phyloP scores from a whole-genome alignment of 23 red algal genomes.

The Chondrus crispus region DNA sequence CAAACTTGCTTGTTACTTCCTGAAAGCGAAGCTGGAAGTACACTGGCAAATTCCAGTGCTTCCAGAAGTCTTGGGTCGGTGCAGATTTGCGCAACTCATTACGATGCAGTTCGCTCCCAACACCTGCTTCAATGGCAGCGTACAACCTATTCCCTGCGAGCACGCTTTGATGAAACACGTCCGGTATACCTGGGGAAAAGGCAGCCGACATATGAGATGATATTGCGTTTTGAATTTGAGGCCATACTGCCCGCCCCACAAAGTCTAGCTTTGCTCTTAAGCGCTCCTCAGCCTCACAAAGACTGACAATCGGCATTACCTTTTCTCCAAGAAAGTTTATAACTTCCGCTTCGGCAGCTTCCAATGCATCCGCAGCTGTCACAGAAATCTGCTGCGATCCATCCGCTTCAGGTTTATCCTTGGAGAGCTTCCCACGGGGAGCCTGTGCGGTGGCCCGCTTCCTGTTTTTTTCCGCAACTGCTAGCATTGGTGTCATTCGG shows the following conservation, averaged over 20 bases:
- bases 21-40: constrained; percentile 92
- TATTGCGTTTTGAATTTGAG: constrained; percentile 61
- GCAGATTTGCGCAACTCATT: not conserved
- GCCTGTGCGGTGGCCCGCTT: not conserved
- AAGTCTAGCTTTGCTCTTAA: constrained; percentile 65
- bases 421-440: not conserved
- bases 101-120: constrained; percentile 2
- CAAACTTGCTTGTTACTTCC: constrained; percentile 62
- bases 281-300: constrained; percentile 39
- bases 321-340: constrained; percentile 56
- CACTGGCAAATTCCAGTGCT: constrained; percentile 77
- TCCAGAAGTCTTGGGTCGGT: constrained; percentile 59
- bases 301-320: constrained; percentile 54
- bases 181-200: constrained; percentile 76
- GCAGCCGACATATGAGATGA: constrained; percentile 47
- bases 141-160: constrained; percentile 50
- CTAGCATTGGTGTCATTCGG: constrained; percentile 51
- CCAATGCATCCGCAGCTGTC: constrained; percentile 56
- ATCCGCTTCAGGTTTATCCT: not conserved
- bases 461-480: constrained; percentile 24
- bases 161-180: constrained; percentile 72
- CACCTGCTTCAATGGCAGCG: constrained; percentile 43
- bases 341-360: constrained; percentile 50
- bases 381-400: not conserved
- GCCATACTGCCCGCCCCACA: constrained; percentile 77